These are phyloP conservation scores for Mycena polygramma DNA, from an alignment of 768 basidiomycete species.

Conservation along the genomic window DNA sequence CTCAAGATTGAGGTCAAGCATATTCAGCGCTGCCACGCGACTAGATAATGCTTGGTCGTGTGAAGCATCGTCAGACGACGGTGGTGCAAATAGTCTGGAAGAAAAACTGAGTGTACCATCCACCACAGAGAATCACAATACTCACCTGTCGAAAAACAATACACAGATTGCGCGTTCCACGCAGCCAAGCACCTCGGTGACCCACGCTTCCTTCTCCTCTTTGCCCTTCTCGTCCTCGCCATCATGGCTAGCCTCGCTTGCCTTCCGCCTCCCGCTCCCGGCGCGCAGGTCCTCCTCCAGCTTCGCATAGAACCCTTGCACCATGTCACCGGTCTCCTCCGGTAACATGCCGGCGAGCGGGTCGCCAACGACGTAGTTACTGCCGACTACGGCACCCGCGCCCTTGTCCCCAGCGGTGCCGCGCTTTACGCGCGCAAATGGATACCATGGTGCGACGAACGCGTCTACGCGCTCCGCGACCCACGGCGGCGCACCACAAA, in stretches of 20 bases:
- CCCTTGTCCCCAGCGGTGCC: constrained; percentile 42
- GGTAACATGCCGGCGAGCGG: constrained; percentile 56
- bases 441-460: constrained; percentile 67
- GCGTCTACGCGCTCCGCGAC: constrained; percentile 70
- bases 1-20: constrained; percentile 88
- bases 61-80: constrained; percentile 74
- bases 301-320: constrained; percentile 79
- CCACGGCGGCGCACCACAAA: constrained; percentile 62
- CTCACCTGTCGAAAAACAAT: constrained; percentile 88
- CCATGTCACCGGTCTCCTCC: constrained; percentile 64
- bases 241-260: constrained; percentile 46
- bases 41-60: constrained; percentile 93
- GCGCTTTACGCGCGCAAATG: constrained; percentile 54
- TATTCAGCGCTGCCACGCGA: constrained; percentile 91
- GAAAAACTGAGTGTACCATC: constrained; percentile 1
- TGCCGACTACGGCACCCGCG: constrained; percentile 47
- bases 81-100: constrained; percentile 81
- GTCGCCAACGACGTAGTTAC: constrained; percentile 52
- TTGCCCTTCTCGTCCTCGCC: constrained; percentile 46
- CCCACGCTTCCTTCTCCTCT: constrained; percentile 57
- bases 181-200: constrained; percentile 74
- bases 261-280: constrained; percentile 24
- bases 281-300: constrained; percentile 74
- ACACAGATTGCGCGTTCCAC: constrained; percentile 81
- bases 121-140: constrained; percentile 23